Percentiles rank a stretch among this genome's conserved stretches.
phyloP scores from a whole-genome alignment of 73 alveolate genomes.

The Symbiodinium pilosum region DNA sequence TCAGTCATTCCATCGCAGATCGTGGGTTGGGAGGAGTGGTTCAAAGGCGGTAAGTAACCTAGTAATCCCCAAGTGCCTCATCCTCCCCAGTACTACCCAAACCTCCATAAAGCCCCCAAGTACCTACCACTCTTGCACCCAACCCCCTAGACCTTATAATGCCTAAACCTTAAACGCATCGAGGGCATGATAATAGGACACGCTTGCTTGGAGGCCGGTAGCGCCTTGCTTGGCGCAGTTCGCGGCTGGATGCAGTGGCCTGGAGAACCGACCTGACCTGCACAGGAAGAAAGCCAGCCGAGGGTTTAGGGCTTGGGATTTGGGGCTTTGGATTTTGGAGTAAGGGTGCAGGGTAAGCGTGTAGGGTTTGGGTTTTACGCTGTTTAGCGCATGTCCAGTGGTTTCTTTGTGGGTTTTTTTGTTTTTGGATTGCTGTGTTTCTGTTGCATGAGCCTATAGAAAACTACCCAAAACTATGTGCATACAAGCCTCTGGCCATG shows the following conservation, averaged over 20 bases:
- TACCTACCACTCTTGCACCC: no score
- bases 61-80: no score
- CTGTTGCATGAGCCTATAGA: not conserved
- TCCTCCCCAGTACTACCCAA: no score
- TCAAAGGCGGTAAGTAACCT: no score
- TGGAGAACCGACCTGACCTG: not conserved
- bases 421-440: not conserved
- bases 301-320: not conserved
- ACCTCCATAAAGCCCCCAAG: no score
- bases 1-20: no score
- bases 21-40: no score
- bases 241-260: constrained; percentile 15
- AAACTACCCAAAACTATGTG: not conserved
- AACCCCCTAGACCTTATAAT: not conserved
- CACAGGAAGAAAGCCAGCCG: not conserved
- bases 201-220: not conserved
- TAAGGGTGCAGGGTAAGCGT: not conserved
- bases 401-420: not conserved
- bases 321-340: not conserved
- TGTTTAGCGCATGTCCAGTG: not conserved
- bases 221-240: not conserved
- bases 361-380: not conserved
- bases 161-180: not conserved
- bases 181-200: not conserved
- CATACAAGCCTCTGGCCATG: not conserved